Conservation (phyloP, 75 land plant genomes). For the Pinus albicaulis region DNA sequence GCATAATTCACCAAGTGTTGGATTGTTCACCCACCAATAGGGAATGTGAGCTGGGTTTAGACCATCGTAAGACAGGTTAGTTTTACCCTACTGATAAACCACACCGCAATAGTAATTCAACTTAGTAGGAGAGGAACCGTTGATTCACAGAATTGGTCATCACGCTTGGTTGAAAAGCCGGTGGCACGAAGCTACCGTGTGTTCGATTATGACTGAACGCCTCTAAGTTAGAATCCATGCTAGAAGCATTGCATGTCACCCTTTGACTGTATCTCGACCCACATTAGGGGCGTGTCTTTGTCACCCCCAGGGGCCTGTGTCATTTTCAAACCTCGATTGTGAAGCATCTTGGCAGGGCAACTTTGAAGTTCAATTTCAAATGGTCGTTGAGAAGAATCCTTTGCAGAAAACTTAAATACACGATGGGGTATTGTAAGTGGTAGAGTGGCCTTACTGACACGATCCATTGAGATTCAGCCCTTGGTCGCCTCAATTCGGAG, state of each 20-base stretch:
- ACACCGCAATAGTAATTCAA: constrained; percentile 53
- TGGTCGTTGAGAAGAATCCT: no score
- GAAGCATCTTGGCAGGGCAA: no score
- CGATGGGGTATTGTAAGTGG: no score
- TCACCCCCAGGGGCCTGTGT: no score
- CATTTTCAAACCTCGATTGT: no score
- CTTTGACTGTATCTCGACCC: no score
- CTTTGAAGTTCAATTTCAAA: no score
- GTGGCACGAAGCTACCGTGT: constrained; percentile 59
- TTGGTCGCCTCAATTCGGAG: no score
- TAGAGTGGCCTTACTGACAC: no score
- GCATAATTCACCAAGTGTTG: constrained; percentile 44
- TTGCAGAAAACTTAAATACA: no score
- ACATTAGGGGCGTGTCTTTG: no score
- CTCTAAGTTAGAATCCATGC: constrained; percentile 69
- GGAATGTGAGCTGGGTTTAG: constrained; percentile 45
- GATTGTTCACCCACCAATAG: constrained; percentile 44
- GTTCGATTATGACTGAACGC: constrained; percentile 65
- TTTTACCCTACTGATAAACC: constrained; percentile 35
- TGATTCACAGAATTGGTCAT: constrained; percentile 48
- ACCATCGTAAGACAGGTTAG: constrained; percentile 36
- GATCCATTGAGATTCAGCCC: no score
- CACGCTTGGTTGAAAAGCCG: constrained; percentile 47
- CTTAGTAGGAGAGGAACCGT: constrained; percentile 55
- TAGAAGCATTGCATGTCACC: constrained; percentile 3